Percentiles rank a stretch among this genome's conserved stretches.
These are phyloP conservation scores for Brassica juncea DNA, from an alignment of 345 rosid species.

Conservation along the genomic window DNA sequence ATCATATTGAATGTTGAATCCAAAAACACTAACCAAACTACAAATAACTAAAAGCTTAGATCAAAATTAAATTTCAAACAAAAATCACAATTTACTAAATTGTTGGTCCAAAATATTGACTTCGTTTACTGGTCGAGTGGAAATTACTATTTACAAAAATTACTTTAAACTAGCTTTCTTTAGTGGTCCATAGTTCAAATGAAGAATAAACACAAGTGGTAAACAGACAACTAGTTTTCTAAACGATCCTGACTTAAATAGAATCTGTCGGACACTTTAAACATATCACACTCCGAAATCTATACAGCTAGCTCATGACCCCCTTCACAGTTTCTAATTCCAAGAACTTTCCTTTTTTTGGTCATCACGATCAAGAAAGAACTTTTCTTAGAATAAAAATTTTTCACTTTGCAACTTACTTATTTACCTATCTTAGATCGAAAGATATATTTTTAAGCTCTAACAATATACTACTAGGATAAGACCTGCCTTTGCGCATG, in stretches of 20 bases:
- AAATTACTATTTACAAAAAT: not conserved
- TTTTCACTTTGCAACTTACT: not conserved
- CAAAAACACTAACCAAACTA: not conserved
- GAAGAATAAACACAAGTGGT: conserved; percentile 30
- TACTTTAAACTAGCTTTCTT: conserved; percentile 10
- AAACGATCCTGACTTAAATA: conserved; percentile 4
- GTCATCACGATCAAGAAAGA: not conserved
- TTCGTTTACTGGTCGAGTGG: not conserved
- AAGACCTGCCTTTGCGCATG: too few relatives aligned
- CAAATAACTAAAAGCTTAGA: not conserved
- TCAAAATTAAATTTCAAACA: not conserved
- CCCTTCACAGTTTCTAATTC: conserved; percentile 32
- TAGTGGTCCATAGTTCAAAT: conserved; percentile 35
- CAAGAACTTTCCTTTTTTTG: conserved; percentile 17
- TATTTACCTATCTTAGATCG: not conserved
- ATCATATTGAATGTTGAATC: not conserved
- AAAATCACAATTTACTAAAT: not conserved
- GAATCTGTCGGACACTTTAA: conserved; percentile 30
- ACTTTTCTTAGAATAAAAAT: conserved; percentile 2
- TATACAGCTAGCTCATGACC: conserved; percentile 35
- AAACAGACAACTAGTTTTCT: conserved; percentile 26
- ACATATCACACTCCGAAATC: conserved; percentile 20
- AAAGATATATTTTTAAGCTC: not conserved
- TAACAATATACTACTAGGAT: not conserved
- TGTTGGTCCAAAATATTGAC: not conserved